Conservation (phyloP, 2,329 filamentous ascomycete genomes). For the Diplodia mutila region DNA sequence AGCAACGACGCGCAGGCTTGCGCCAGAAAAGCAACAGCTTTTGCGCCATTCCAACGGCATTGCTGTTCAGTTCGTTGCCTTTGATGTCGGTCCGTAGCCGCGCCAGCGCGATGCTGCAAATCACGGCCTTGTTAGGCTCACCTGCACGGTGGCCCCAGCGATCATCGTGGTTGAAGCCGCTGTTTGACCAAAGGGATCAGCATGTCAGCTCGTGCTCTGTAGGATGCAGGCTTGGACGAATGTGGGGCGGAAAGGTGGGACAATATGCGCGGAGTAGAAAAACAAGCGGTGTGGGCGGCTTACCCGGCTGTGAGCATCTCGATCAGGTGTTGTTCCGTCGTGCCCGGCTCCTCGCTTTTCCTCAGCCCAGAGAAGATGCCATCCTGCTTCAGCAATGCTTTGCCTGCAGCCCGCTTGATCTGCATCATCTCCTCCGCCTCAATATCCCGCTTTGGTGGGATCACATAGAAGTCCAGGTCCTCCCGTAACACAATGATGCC, state of each 20-base stretch:
- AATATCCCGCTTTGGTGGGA: constrained; percentile 84
- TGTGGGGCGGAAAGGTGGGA: constrained; percentile 17
- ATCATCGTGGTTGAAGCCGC: constrained; percentile 95
- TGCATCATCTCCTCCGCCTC: constrained; percentile 90
- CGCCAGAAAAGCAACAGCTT: constrained; percentile 98
- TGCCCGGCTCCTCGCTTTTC: constrained; percentile 93
- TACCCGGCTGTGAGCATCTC: constrained; percentile 99
- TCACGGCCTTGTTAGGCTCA: constrained; percentile 97
- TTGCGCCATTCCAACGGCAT: constrained; percentile 94
- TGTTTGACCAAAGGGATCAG: constrained; percentile 43
- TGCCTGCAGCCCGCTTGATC: constrained; percentile 89
- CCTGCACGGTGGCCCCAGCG: constrained; percentile 95
- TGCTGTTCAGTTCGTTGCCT: constrained; percentile 73
- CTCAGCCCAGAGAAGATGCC: constrained; percentile 96
- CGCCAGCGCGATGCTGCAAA: constrained; percentile 93
- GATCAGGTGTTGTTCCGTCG: constrained; percentile 96
- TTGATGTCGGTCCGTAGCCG: constrained; percentile 88
- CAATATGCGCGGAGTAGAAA: not conserved
- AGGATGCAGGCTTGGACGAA: not conserved
- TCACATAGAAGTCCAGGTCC: constrained; percentile 96
- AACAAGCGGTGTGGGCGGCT: constrained; percentile 41
- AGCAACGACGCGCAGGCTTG: constrained; percentile 93
- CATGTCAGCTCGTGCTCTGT: constrained; percentile 28
- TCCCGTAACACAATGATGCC: constrained; percentile 97
- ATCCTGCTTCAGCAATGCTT: constrained; percentile 82